A percentile compares a stretch with the other conserved stretches of the same genome.
Evolutionary conservation across 208 protist genomes (phyloP).

Genomic region (Leishmania braziliensis): DNA sequence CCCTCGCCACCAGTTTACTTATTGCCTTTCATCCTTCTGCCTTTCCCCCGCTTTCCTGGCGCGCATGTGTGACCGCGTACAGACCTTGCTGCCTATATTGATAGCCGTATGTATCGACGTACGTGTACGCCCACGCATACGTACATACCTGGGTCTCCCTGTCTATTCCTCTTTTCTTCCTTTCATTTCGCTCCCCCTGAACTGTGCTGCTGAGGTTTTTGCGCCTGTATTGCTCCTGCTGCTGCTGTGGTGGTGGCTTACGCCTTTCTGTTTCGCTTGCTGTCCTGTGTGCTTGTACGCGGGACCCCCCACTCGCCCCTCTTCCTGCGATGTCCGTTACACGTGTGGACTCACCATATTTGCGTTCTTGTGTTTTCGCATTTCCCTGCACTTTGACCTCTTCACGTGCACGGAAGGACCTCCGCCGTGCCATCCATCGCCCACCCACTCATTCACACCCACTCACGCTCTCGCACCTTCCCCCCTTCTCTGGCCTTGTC

Average conservation of each 20-base stretch:
- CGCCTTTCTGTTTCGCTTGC: neutral
- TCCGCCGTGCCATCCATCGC: neutral
- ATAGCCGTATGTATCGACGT: neutral
- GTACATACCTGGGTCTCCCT: neutral
- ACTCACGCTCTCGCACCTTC: neutral
- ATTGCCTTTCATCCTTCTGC: neutral
- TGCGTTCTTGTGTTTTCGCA: neutral
- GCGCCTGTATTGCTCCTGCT: neutral
- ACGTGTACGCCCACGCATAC: neutral
- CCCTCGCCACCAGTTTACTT: no score
- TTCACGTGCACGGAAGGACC: neutral
- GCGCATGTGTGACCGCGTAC: neutral
- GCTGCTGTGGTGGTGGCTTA: neutral
- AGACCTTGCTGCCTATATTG: neutral
- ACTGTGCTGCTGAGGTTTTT: neutral
- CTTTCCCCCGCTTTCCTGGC: neutral
- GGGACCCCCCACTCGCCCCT: no score
- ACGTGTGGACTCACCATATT: neutral
- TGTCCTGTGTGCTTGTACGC: neutral
- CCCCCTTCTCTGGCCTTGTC: neutral
- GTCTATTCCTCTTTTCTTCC: neutral
- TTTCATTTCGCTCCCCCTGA: neutral
- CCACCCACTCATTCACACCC: conserved; percentile 16
- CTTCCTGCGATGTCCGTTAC: neutral
- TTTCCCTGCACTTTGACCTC: neutral